These are phyloP conservation scores for Saccharomycopsis selenospora DNA, from an alignment of 805 yeast genomes.

Conservation along the genomic window DNA sequence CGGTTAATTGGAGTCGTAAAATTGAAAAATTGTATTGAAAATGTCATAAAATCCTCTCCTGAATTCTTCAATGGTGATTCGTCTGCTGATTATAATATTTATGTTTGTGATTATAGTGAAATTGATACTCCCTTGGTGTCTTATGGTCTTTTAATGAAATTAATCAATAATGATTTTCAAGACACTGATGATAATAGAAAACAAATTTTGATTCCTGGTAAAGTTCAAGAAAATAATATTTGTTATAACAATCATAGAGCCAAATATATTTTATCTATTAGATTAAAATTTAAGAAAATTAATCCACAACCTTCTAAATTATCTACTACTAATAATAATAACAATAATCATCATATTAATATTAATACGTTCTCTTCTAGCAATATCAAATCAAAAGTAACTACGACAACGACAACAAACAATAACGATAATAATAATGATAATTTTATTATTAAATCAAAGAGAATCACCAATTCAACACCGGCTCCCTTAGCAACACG, in stretches of 20 bases:
- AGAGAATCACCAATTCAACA: slow-evolving; percentile 34
- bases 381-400: too few species aligned
- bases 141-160: slow-evolving; percentile 15
- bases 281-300: slow-evolving; percentile 14
- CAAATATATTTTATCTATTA: slow-evolving; percentile 5
- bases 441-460: slow-evolving; percentile 5
- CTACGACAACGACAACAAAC: not conserved
- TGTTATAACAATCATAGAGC: not conserved
- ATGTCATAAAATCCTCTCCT: slow-evolving; percentile 18
- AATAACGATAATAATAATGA: not conserved
- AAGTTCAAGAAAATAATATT: slow-evolving; percentile 12
- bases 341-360: not conserved
- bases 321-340: too few species aligned
- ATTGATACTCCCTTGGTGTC: slow-evolving; percentile 20
- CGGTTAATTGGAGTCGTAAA: slow-evolving; percentile 19
- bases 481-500: slow-evolving; percentile 42
- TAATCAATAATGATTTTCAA: slow-evolving; percentile 14
- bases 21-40: slow-evolving; percentile 8
- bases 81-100: slow-evolving; percentile 18
- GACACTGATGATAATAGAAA: not conserved
- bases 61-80: slow-evolving; percentile 9
- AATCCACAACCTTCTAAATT: not conserved
- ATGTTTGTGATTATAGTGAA: slow-evolving; percentile 21
- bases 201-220: slow-evolving; percentile 20
- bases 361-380: not conserved